A percentile compares a stretch with the other conserved stretches of the same genome.
phyloP scores from a whole-genome alignment of 1,284 basidiomycete species.

The Mycena sp. region DNA sequence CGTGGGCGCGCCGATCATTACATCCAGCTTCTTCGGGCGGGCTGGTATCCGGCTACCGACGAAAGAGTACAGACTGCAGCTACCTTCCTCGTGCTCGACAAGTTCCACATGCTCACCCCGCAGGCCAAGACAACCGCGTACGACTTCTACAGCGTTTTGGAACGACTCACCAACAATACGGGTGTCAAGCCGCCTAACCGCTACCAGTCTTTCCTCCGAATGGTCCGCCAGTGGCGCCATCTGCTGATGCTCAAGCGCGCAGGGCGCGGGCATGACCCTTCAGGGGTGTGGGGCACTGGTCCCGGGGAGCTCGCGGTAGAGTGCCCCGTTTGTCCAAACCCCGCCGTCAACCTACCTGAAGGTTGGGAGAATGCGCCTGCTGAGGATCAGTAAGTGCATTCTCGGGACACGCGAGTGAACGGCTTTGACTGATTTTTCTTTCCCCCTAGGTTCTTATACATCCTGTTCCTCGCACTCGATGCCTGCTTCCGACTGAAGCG shows the following conservation, averaged over 20 bases:
- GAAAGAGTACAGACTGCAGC: slow-evolving; percentile 14
- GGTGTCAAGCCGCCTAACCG: slow-evolving; percentile 14
- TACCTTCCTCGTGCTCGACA: slow-evolving; percentile 32
- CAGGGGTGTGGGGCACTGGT: slow-evolving; percentile 26
- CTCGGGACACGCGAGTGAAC: not conserved
- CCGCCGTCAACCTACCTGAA: slow-evolving; percentile 39
- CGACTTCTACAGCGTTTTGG: slow-evolving; percentile 37
- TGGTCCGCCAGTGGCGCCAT: slow-evolving; percentile 32
- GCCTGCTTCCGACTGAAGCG: slow-evolving; percentile 9
- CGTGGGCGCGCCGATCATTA: not conserved
- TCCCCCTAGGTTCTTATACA: not conserved
- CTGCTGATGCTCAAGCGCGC: slow-evolving; percentile 20
- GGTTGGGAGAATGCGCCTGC: slow-evolving; percentile 34
- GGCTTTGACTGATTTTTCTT: not conserved
- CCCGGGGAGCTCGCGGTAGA: slow-evolving; percentile 35
- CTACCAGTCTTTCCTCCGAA: slow-evolving; percentile 21
- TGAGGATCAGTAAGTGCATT: slow-evolving; percentile 15
- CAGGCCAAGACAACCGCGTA: slow-evolving; percentile 38
- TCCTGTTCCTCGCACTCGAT: not conserved
- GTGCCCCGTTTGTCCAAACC: slow-evolving; percentile 34
- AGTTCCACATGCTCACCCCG: slow-evolving; percentile 35
- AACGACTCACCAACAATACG: slow-evolving; percentile 30
- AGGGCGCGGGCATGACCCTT: slow-evolving; percentile 28
- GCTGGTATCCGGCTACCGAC: slow-evolving; percentile 40
- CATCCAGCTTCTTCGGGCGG: slow-evolving; percentile 43